A percentile compares a stretch with the other conserved stretches of the same genome.
phyloP scores from a whole-genome alignment of 176 grass and related monocot genomes.

The Zea luxurians region DNA sequence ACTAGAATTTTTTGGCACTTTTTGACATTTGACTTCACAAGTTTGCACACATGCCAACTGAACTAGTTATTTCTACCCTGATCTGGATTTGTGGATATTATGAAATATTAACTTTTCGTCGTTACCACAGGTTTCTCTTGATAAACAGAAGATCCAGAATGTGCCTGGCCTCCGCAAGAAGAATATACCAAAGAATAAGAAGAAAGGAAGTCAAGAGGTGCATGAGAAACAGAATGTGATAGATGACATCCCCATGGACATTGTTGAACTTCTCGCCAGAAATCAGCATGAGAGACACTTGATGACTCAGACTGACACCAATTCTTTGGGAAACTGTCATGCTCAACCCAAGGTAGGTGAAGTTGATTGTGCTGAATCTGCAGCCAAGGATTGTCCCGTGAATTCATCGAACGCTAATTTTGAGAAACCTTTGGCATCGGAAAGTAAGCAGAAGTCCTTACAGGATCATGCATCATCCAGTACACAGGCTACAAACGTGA shows the following conservation, averaged over 20 bases:
- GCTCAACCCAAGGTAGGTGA: constrained; percentile 11
- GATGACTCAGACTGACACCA: constrained; percentile 22
- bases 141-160: constrained; percentile 39
- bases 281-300: constrained; percentile 58
- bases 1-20: background rate
- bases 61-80: background rate
- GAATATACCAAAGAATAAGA: constrained; percentile 41
- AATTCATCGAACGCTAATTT: constrained; percentile 33
- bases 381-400: constrained; percentile 25
- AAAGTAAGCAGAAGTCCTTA: constrained; percentile 31
- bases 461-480: background rate
- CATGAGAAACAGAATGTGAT: constrained; percentile 38
- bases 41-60: background rate
- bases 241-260: constrained; percentile 86
- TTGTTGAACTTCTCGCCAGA: constrained; percentile 81
- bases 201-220: constrained; percentile 38
- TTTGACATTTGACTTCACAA: background rate
- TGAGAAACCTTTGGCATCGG: constrained; percentile 32
- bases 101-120: constrained; percentile 30
- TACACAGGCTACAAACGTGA: background rate
- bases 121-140: constrained; percentile 44
- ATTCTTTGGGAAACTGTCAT: constrained; percentile 22
- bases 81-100: background rate
- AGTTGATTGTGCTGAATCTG: constrained; percentile 29
- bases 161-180: constrained; percentile 21